A percentile compares a stretch with the other conserved stretches of the same genome.
Evolutionary conservation across 2,329 filamentous ascomycete genomes (phyloP).

Genomic region (Cryphonectria naterciae): DNA sequence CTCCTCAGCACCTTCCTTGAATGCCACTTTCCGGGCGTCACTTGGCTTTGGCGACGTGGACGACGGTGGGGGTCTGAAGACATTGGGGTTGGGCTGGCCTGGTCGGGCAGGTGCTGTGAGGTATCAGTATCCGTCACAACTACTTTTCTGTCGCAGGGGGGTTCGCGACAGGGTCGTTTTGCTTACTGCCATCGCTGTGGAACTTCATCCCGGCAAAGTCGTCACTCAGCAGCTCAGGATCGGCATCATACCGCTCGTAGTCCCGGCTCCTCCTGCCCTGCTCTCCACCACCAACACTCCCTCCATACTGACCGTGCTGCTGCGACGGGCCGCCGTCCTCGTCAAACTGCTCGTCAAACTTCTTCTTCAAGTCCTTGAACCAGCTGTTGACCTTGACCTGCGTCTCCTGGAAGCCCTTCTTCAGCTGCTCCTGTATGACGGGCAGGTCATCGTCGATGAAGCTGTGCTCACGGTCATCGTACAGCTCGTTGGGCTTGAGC

Average conservation of each 20-base stretch:
- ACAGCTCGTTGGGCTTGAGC: constrained; percentile 58
- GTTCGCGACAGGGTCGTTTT: not conserved
- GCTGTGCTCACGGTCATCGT: constrained; percentile 77
- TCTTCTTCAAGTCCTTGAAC: constrained; percentile 91
- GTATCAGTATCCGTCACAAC: constrained; percentile 31
- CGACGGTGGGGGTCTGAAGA: constrained; percentile 72
- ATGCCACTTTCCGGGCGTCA: constrained; percentile 59
- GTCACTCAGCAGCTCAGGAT: constrained; percentile 86
- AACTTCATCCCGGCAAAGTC: constrained; percentile 79
- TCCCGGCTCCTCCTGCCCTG: constrained; percentile 76
- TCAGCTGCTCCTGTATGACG: constrained; percentile 88
- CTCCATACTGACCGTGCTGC: constrained; percentile 38
- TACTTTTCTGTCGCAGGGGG: too few relatives aligned
- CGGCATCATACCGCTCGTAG: constrained; percentile 90
- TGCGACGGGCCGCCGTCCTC: constrained; percentile 64
- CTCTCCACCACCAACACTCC: constrained; percentile 63
- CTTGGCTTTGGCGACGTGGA: constrained; percentile 54
- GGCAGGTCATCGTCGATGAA: constrained; percentile 97
- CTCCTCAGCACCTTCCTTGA: constrained; percentile 72
- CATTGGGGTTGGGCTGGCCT: constrained; percentile 67
- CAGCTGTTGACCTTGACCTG: constrained; percentile 91
- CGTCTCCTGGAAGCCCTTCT: constrained; percentile 92
- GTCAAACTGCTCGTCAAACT: constrained; percentile 84
- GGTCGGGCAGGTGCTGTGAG: constrained; percentile 56
- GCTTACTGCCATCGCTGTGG: constrained; percentile 64